Evolutionary conservation across 2,329 filamentous ascomycete species (phyloP), one percentile per base, ranked within the genome.

Genomic region (Alternaria tenuissima): DNA sequence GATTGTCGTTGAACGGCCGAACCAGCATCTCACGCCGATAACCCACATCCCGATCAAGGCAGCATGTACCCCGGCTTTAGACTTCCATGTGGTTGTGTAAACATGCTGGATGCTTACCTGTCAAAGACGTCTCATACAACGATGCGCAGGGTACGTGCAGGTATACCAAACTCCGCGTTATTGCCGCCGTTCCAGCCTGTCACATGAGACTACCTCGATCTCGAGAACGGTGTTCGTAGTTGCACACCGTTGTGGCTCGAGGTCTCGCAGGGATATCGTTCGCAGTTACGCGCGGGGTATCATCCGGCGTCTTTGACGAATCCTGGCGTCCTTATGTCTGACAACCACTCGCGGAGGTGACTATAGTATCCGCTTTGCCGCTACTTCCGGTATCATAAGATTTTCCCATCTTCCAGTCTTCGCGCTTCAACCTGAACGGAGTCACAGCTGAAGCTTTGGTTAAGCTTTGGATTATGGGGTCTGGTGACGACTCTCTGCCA

Each of bases 21-120:
- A 41, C 30, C 43, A 62, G 58, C 56, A 34, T 51, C 39, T 65
- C 58, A 63, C 65, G 60, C 68, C 57, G 59, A 52, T 52, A 41
- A 24, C 55, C 63, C 63, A 58, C 59, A 52, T 59, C 32, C 57
- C 49, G 38, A 41, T 42, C 52, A 54, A 47, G n/a, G 16, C 26
- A 48, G n/a, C n/a, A 47, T 42, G 30, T 22, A 14, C 38, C 26
- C 46, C 41, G 53, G 53, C 46, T 41, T 34, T 32, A n/a, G 41
- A n/a, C 26, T 32, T 1, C 38, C 20, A 28, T 41, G 28, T 44
- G 20, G 18, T 39, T 59, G n/a, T 30, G 41, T 53, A 18, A 22
- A 22, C 24, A 38, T 30, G 34, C 38, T 24, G 12, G 30, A 26
- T 24, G 39, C 7, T 28, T 47, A 48, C 48, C 52, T 28, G 42